Base-by-base conservation (phyloP, 768 basidiomycete species). In the Myochromella boudieri region DNA sequence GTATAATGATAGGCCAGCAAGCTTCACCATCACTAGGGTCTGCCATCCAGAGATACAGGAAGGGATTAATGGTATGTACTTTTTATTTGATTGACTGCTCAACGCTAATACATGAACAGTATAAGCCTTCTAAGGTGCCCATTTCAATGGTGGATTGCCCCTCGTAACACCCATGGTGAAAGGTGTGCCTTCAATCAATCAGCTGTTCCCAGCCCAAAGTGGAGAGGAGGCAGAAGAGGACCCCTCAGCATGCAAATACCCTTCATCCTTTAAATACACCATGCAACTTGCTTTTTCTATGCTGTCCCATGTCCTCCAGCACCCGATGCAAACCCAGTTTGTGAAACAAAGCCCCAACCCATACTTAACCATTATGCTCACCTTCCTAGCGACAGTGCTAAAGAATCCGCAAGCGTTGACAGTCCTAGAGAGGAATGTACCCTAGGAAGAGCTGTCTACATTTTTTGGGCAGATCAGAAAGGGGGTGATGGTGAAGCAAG, bases 311-410 rank as follows among this genome's bases (percentile, higher is more conserved):
- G 81, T 84, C 1, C 79, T 97, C 17, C 73, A 74, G 42, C 73
- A 76, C 37, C 85, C 85, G 1, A 77, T 69, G 12, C 84, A 83
- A 45, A 79, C 78, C 33, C 62, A 80, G 6, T 85, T 75, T 61
- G 71, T 78, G 24, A 68, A 72, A 38, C 66, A 76, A 18, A 70
- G 72, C 33, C 65, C 92, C 4, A 97, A 95, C 59, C 91, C 97
- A 0, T 98, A 97, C 66, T 79, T 97, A 42, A 79, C 90, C 0
- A 69, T 91, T 49, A 62, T 95, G 36, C 75, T 97, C 42, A 98
- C 95, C 0, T 98, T 97, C 76, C 73, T 99, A 20, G 74, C 84
- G 0, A 92, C 90, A 0, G 61, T 91, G 24, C 65, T 84, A 43
- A 87, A 85, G 56, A 81, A 91, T 50, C 58, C 77, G 0, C 74